Base-by-base conservation (phyloP, 768 basidiomycete genomes). In the Russula lepida region DNA sequence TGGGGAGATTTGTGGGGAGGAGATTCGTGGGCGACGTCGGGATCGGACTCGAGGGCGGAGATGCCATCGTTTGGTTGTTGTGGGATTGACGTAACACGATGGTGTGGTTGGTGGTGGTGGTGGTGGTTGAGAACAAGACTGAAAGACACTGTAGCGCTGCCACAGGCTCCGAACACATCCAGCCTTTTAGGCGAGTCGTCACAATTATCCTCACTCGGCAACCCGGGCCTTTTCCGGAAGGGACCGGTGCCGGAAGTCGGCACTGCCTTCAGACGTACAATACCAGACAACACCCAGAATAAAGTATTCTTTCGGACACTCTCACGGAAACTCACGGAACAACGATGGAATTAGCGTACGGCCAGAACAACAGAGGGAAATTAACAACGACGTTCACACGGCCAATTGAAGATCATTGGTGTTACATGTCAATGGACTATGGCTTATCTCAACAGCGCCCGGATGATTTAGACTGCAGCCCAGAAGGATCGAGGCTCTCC, bases 1-100 rank as follows among this genome's bases (percentile, higher is more conserved):
- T 70, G 1, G 82, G 79, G 27, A 44, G 75, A 74, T 17, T 37
- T 37, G 35, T 32, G 23, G 19, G 43, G 43, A 9, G 51, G 8
- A n/a, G n/a, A n/a, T n/a, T n/a, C 12, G 55, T 58, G 13, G 65
- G 44, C 6, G 21, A 44, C 35, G 62, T 25, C 12, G 13, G 7
- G 21, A 2, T 28, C 2, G 54, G 28, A 9, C 32, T 35, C 5
- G 33, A 25, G 21, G 54, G 21, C n/a, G 15, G 19, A 13, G 39
- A 19, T 9, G 64, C 11, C 51, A 53, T 54, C 12, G 55, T 51
- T 48, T n/a, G n/a, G n/a, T n/a, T n/a, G n/a, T 33, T 21, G 21
- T 3, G 6, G 9, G 17, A n/a, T n/a, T 43, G 6, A 8, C 17
- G 15, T 19, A 19, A 43, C n/a, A n/a, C n/a, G n/a, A n/a, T n/a